These are phyloP conservation scores for Metschnikowia hibisci DNA, from an alignment of 805 yeast genomes.

Conservation along the genomic window DNA sequence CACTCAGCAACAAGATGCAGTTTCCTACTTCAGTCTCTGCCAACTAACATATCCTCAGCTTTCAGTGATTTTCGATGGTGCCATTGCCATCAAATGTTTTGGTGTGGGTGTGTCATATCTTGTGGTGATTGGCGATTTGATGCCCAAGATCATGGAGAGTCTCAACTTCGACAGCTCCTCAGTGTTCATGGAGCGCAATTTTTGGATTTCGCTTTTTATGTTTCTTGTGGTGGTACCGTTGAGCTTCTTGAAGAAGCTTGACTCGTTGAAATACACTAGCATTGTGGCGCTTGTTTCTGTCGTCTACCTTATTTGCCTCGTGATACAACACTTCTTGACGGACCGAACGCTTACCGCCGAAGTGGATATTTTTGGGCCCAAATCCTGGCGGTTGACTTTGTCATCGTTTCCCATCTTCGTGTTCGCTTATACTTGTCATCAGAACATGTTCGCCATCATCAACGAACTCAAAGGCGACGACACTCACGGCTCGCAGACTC, in stretches of 20 bases:
- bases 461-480: constrained; percentile 54
- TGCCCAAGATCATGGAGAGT: constrained; percentile 54
- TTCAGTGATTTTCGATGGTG: constrained; percentile 66
- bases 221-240: constrained; percentile 57
- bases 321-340: constrained; percentile 45
- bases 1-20: constrained; percentile 40
- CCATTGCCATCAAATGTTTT: constrained; percentile 73
- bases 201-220: constrained; percentile 54
- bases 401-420: constrained; percentile 71
- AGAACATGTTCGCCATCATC: constrained; percentile 72
- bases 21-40: constrained; percentile 43
- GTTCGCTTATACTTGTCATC: constrained; percentile 80
- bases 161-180: constrained; percentile 24
- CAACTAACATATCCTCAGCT: constrained; percentile 67
- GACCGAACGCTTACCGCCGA: constrained; percentile 6
- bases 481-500: constrained; percentile 34
- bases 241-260: constrained; percentile 57
- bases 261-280: constrained; percentile 67
- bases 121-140: constrained; percentile 71
- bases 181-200: constrained; percentile 34
- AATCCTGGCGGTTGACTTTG: constrained; percentile 37
- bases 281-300: constrained; percentile 66
- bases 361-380: constrained; percentile 38
- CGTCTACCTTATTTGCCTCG: constrained; percentile 54
- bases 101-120: constrained; percentile 72